These are phyloP conservation scores for Russula sp. DNA, from an alignment of 768 basidiomycete species.

Conservation along the genomic window DNA sequence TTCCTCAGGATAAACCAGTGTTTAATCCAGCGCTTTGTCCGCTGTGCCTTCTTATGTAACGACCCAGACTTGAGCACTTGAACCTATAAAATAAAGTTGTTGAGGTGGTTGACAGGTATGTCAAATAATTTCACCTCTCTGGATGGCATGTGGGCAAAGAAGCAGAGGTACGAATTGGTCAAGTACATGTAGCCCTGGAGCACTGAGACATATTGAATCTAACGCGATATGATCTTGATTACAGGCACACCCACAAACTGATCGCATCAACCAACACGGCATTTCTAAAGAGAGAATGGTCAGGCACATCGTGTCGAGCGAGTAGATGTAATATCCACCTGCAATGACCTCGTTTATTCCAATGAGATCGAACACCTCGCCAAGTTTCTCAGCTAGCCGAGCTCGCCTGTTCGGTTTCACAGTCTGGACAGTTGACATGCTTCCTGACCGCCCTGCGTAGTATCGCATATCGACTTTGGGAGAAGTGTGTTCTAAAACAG, in stretches of 20 bases:
- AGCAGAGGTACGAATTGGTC: slow-evolving; percentile 90
- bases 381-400: slow-evolving; percentile 81
- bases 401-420: slow-evolving; percentile 65
- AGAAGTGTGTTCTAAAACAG: slow-evolving; percentile 18
- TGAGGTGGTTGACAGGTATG: slow-evolving; percentile 4
- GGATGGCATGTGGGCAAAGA: slow-evolving; percentile 92
- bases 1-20: slow-evolving; percentile 98
- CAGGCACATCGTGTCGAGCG: slow-evolving; percentile 16
- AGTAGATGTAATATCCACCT: slow-evolving; percentile 46
- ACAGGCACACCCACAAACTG: slow-evolving; percentile 63
- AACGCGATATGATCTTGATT: slow-evolving; percentile 4
- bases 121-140: slow-evolving; percentile 59
- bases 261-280: slow-evolving; percentile 90
- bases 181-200: slow-evolving; percentile 98
- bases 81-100: slow-evolving; percentile 51
- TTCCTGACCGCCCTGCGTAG: slow-evolving; percentile 36
- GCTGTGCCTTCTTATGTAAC: slow-evolving; percentile 80
- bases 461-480: slow-evolving; percentile 24
- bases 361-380: slow-evolving; percentile 80
- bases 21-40: slow-evolving; percentile 89
- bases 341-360: slow-evolving; percentile 83
- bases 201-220: slow-evolving; percentile 46
- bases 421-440: slow-evolving; percentile 67
- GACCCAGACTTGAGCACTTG: slow-evolving; percentile 91
- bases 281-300: slow-evolving; percentile 54